Evolutionary conservation across 2,329 filamentous ascomycete genomes (phyloP).

Genomic region (Aureobasidium lini): DNA sequence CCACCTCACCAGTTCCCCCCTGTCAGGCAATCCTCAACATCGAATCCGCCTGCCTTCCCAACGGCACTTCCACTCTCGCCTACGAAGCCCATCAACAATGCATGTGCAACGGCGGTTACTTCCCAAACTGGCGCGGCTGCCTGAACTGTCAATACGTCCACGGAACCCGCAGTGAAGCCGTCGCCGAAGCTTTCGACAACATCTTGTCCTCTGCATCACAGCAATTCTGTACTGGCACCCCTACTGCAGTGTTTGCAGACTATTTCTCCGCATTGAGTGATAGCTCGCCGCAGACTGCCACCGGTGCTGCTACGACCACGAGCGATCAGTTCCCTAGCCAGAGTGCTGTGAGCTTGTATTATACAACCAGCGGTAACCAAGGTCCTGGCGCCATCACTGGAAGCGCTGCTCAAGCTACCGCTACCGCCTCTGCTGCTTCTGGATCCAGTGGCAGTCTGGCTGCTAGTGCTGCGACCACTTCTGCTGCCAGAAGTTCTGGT

Average conservation of each 20-base stretch:
- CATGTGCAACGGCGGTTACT: conserved; percentile 40
- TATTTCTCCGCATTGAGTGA: conserved; percentile 27
- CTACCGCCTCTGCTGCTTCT: not conserved
- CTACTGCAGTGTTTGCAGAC: conserved; percentile 30
- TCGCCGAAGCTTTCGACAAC: conserved; percentile 28
- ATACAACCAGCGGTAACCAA: conserved; percentile 32
- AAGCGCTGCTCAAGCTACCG: conserved; percentile 12
- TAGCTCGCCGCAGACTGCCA: conserved; percentile 22
- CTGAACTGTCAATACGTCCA: conserved; percentile 36
- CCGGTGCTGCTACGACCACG: conserved; percentile 25
- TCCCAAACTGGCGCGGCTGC: conserved; percentile 38
- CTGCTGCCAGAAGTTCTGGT: not conserved
- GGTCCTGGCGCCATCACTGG: conserved; percentile 39
- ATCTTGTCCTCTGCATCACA: conserved; percentile 32
- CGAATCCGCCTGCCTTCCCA: conserved; percentile 28
- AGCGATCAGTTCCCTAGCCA: conserved; percentile 31
- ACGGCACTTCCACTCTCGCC: conserved; percentile 26
- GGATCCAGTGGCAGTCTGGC: not conserved
- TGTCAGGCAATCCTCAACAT: conserved; percentile 31
- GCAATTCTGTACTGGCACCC: conserved; percentile 32
- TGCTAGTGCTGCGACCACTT: not conserved
- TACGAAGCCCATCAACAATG: conserved; percentile 30
- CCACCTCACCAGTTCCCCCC: conserved; percentile 22
- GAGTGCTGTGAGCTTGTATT: conserved; percentile 38
- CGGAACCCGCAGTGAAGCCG: conserved; percentile 32